A percentile compares a stretch with the other conserved stretches of the same genome.
These are phyloP conservation scores for Acanthamoeba castellanii DNA, from an alignment of 208 protist species.

Conservation along the genomic window DNA sequence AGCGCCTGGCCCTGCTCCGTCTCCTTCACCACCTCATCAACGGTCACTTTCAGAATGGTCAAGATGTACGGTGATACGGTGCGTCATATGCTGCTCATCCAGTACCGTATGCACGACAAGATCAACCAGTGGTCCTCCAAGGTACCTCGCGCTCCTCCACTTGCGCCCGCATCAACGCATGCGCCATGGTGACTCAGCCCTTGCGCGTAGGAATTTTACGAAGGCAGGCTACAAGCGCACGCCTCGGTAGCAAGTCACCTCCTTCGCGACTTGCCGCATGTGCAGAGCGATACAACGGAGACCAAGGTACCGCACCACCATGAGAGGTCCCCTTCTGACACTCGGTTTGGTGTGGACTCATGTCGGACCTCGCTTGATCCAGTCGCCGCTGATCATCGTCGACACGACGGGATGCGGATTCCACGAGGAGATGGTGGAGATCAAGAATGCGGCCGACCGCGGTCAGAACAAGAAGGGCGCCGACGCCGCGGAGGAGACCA, in stretches of 20 bases:
- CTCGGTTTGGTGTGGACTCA: neutral
- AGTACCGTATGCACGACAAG: slow-evolving; percentile 85
- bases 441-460: neutral
- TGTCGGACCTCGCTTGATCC: neutral
- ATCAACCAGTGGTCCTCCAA: slow-evolving; percentile 85
- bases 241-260: slow-evolving; percentile 74
- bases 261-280: slow-evolving; percentile 58
- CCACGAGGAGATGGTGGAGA: slow-evolving; percentile 70
- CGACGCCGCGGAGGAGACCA: neutral
- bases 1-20: neutral
- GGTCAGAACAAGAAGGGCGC: slow-evolving; percentile 34
- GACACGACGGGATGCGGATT: slow-evolving; percentile 82
- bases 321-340: neutral
- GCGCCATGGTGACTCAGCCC: neutral
- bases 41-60: slow-evolving; percentile 12
- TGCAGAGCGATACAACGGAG: slow-evolving; percentile 10
- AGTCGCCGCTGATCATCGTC: slow-evolving; percentile 77
- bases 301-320: slow-evolving; percentile 1
- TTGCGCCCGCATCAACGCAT: neutral
- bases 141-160: neutral
- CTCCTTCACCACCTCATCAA: neutral
- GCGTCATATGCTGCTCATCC: slow-evolving; percentile 75
- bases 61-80: slow-evolving; percentile 74
- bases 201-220: slow-evolving; percentile 75
- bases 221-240: slow-evolving; percentile 76